Conservation (phyloP, 1,284 basidiomycete genomes). For the Ceratobasidium sp. region DNA sequence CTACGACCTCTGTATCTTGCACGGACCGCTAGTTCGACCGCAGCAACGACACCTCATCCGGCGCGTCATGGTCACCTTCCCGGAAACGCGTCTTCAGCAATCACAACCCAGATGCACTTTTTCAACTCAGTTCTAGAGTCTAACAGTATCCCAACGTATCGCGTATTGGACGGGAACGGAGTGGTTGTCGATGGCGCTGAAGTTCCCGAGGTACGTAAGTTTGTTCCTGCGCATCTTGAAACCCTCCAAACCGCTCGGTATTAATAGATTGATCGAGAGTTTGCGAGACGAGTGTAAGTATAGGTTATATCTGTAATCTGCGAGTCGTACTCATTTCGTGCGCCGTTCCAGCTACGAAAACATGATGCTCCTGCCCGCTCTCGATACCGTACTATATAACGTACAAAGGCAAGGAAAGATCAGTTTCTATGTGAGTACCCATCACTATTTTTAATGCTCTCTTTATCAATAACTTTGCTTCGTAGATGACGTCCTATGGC, state of each 20-base stretch:
- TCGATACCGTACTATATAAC: constrained; percentile 92
- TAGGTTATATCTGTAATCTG: neutral
- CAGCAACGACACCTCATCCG: constrained; percentile 30
- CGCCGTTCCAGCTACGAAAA: constrained; percentile 71
- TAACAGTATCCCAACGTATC: constrained; percentile 81
- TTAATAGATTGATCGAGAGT: constrained; percentile 74
- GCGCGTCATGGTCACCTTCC: constrained; percentile 65
- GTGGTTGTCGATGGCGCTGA: constrained; percentile 77
- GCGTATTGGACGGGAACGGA: constrained; percentile 84
- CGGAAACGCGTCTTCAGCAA: constrained; percentile 70
- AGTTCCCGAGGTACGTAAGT: constrained; percentile 71
- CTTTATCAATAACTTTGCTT: constrained; percentile 24
- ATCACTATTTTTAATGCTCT: constrained; percentile 24
- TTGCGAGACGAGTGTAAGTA: constrained; percentile 78
- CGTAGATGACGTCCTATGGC: constrained; percentile 84
- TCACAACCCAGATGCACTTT: constrained; percentile 77
- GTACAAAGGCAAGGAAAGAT: constrained; percentile 95
- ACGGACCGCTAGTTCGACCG: constrained; percentile 28
- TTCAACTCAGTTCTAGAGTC: constrained; percentile 79
- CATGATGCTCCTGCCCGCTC: constrained; percentile 86
- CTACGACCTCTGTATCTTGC: constrained; percentile 2
- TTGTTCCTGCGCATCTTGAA: neutral
- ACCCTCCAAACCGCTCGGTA: neutral
- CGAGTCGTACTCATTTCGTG: constrained; percentile 3
- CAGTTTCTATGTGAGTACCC: constrained; percentile 84